Conservation (phyloP, 768 basidiomycete species). For the Chalciporus piperatus region DNA sequence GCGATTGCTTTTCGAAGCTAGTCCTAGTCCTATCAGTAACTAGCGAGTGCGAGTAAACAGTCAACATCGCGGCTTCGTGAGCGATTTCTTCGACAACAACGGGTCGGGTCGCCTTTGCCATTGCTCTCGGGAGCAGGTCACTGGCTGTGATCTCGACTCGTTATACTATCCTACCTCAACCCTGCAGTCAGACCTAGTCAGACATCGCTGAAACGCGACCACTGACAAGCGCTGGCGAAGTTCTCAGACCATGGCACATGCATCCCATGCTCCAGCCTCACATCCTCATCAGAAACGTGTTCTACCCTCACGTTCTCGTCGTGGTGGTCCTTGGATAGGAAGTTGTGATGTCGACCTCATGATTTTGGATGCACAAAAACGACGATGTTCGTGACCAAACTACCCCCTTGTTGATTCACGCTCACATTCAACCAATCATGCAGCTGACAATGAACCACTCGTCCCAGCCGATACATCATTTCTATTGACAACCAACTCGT, state of each 20-base stretch:
- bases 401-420: constrained; percentile 6
- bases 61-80: constrained; percentile 9
- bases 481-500: constrained; percentile 70
- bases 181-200: constrained; percentile 4
- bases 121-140: background rate
- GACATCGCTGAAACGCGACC: constrained; percentile 6
- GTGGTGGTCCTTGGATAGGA: constrained; percentile 80
- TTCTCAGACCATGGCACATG: constrained; percentile 31
- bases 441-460: constrained; percentile 71
- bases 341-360: constrained; percentile 76
- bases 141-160: constrained; percentile 3
- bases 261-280: constrained; percentile 31
- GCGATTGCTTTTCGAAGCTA: too few relatives aligned
- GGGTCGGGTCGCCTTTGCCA: constrained; percentile 2
- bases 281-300: constrained; percentile 70
- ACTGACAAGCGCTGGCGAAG: constrained; percentile 11
- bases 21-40: background rate
- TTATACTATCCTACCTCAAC: background rate
- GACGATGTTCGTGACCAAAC: constrained; percentile 56
- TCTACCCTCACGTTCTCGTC: constrained; percentile 74
- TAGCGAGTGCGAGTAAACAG: background rate
- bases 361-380: constrained; percentile 79
- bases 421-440: constrained; percentile 14
- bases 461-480: constrained; percentile 67
- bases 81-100: constrained; percentile 11